A percentile compares a stretch with the other conserved stretches of the same genome.
Conservation (phyloP, 495 filamentous ascomycete genomes). For the Tuber umbilicatum region DNA sequence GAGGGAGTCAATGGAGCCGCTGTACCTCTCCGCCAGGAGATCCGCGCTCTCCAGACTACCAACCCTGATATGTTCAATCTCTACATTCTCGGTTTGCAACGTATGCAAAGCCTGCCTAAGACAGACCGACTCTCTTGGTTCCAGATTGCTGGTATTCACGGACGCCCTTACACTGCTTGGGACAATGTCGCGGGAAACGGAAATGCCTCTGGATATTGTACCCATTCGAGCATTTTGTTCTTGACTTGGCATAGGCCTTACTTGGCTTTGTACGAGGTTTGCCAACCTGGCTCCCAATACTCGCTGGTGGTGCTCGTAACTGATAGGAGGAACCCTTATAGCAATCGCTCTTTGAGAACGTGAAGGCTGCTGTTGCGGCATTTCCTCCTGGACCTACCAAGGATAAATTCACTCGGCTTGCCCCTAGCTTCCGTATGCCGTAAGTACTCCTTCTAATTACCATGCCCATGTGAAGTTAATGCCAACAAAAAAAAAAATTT, state of each 20-base stretch:
- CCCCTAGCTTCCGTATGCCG: slow-evolving; percentile 27
- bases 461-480: background rate
- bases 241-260: slow-evolving; percentile 68
- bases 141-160: slow-evolving; percentile 43
- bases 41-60: slow-evolving; percentile 16
- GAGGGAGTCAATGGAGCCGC: slow-evolving; percentile 23
- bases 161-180: slow-evolving; percentile 42
- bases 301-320: background rate
- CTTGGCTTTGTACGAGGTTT: slow-evolving; percentile 57
- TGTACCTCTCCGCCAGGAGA: slow-evolving; percentile 31
- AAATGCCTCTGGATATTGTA: slow-evolving; percentile 53
- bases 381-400: slow-evolving; percentile 26
- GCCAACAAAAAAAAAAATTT: background rate
- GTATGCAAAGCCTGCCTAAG: slow-evolving; percentile 40
- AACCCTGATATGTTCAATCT: slow-evolving; percentile 39
- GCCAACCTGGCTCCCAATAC: background rate
- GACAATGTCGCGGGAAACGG: slow-evolving; percentile 36
- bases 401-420: slow-evolving; percentile 30
- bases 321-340: slow-evolving; percentile 10
- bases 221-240: slow-evolving; percentile 62
- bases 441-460: slow-evolving; percentile 11
- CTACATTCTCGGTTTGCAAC: slow-evolving; percentile 41
- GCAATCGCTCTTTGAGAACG: slow-evolving; percentile 30
- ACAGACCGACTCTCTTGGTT: slow-evolving; percentile 38
- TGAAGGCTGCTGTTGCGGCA: slow-evolving; percentile 29